phyloP scores from a whole-genome alignment of 1,139 yeast genomes.

The Blastobotrys serpentis region DNA sequence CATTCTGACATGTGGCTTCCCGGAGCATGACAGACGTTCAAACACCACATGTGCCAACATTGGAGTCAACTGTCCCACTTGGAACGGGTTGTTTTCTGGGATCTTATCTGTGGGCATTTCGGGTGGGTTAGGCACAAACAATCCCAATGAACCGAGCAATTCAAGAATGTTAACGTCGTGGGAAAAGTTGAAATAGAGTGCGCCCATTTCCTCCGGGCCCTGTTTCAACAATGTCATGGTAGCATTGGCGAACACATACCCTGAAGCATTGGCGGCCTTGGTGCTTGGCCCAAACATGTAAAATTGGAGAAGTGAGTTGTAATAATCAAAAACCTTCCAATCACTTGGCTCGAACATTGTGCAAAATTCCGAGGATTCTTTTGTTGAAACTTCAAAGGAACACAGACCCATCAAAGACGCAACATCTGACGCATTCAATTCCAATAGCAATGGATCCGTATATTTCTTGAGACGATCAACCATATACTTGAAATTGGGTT shows the following conservation, averaged over 20 bases:
- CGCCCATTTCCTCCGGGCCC: conserved; percentile 37
- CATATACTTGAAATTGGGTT: conserved; percentile 3
- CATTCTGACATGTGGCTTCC: conserved; percentile 44
- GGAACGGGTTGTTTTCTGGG: conserved; percentile 13
- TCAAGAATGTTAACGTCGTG: conserved; percentile 55
- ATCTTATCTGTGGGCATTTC: conserved; percentile 7
- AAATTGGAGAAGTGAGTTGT: conserved; percentile 46
- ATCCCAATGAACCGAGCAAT: conserved; percentile 47
- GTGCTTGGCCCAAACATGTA: conserved; percentile 55
- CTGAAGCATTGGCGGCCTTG: conserved; percentile 42
- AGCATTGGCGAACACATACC: conserved; percentile 52
- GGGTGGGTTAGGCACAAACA: conserved; percentile 31
- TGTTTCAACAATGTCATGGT: conserved; percentile 46
- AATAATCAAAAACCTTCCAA: conserved; percentile 46
- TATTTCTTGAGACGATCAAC: conserved; percentile 14
- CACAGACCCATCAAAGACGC: conserved; percentile 45
- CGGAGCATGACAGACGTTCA: conserved; percentile 47
- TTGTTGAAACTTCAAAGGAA: conserved; percentile 54
- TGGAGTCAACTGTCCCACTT: conserved; percentile 46
- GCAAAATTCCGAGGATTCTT: conserved; percentile 52
- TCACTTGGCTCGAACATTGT: conserved; percentile 53
- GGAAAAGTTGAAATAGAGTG: conserved; percentile 44
- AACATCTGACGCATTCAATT: conserved; percentile 12
- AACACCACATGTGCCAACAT: conserved; percentile 53
- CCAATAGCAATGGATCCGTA: conserved; percentile 5